Evolutionary conservation across 2,329 filamentous ascomycete genomes (phyloP), one percentile per base, ranked within the genome.

Genomic region (Ciborinia camelliae): DNA sequence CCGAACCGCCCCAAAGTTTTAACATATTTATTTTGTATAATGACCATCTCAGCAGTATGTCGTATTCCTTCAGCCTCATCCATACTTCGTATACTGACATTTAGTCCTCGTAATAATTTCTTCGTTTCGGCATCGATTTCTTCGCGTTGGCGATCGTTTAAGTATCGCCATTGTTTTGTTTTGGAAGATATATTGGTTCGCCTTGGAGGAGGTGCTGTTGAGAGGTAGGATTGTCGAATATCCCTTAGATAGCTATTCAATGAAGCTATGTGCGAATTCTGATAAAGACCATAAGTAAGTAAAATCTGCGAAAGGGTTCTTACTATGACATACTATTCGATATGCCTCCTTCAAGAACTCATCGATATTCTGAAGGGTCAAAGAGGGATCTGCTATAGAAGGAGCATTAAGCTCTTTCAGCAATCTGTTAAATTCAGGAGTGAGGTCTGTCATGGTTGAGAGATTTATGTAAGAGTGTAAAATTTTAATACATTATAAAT

Each of bases 271-370:
- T 96, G 92, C 9, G 87, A 84, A 75, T 96, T 95, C 92, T 96
- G 73, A 23, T 51, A 10, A 65, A 52, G 26, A 23, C 35, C 18
- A 32, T 67, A 60, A 68, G 72, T 66, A 73, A 12, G 32, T 73
- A 69, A 68, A 64, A 64, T 64, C 48, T 18, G 32, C 64, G 54
- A 41, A 39, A 45, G 32, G 45, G 59, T 61, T 62, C 54, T 52
- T 41, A 64, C 60, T 69, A 67, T 69, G 71, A 68, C 84, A 73
- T 80, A 96, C 93, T 77, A 98, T 97, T 75, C 90, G 86, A 78
- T 96, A 95, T 62, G 95, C 95, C 78, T 98, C 94, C 75, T 94
- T 92, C 41, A 98, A 81, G 75, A 98, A 99, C 72, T 90, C 90
- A 75, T 97, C 91, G 59, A 95, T 84, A 71, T 78, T 82, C 69